Base-by-base conservation (phyloP, 192 early-diverging fungal species). In the Haplosporangium gracile region DNA sequence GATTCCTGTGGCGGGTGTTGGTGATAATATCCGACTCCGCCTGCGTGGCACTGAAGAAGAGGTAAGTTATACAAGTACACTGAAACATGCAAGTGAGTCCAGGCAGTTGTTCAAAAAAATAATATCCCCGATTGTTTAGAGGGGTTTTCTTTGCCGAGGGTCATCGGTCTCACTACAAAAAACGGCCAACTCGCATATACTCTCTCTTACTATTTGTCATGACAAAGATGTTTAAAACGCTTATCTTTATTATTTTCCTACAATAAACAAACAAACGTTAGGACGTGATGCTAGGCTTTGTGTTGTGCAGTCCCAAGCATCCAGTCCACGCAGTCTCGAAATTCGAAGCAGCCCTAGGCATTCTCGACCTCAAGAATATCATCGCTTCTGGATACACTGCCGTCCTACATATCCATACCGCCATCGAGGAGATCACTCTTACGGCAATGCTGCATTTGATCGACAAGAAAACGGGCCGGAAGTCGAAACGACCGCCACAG, bases 291-390 rank as follows among this genome's bases (percentile, higher is more conserved):
- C 88, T 92, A 47, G 98, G 98, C 36, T 97, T 95, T 74, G 96
- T 99, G 10, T 63, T 98, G 10, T 97, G 96, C 78, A 89, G 89
- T 53, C 83, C 87, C 63, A 94, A 93, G 83, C 86, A 91, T 74
- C 97, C 97, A n/a, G 93, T 98, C 73, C 94, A 95, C 83, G 91
- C 91, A 38, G 92, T 95, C 16, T 94, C 92, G 47, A 87, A 80
- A 2, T 98, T 99, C 79, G 95, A 97, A 69, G 96, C 96, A 29
- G 95, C 97, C 82, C 76, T 99, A n/a, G 92, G 92, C n/a, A 97
- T 99, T 79, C 89, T 97, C 40, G 98, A 99, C 47, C 94, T 94
- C 88, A 96, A 97, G 88, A 97, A 93, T 89, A 98, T 99, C 80
- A 96, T 99, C 63, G 95, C 95, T 72, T 96, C 98, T 29, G 98